These are phyloP conservation scores for Cladosporium cucumerinum DNA, from an alignment of 2,329 filamentous ascomycete genomes.

Conservation along the genomic window DNA sequence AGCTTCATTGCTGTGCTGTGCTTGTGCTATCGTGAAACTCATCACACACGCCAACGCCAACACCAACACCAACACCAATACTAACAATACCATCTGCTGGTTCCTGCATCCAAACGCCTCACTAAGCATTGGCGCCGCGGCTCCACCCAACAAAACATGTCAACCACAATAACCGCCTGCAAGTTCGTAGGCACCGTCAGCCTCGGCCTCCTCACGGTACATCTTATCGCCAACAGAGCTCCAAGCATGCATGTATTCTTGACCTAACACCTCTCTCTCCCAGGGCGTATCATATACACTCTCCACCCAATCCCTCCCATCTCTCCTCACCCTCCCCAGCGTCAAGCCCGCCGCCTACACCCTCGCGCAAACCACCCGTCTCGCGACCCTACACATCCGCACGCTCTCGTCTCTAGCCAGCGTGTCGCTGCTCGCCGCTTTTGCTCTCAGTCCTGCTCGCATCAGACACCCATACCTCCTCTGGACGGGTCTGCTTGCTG, in stretches of 20 bases:
- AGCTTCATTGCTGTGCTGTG: background rate
- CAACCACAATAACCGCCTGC: conserved; percentile 64
- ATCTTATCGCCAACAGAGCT: conserved; percentile 32
- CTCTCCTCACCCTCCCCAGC: conserved; percentile 75
- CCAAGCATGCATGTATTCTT: background rate
- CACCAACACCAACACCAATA: too few relatives aligned
- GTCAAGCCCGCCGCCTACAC: conserved; percentile 67
- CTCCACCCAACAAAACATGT: conserved; percentile 27
- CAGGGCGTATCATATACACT: conserved; percentile 88
- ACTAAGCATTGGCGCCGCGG: conserved; percentile 12
- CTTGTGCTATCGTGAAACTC: background rate
- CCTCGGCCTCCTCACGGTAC: conserved; percentile 81
- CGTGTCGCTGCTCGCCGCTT: conserved; percentile 72
- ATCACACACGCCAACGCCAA: background rate
- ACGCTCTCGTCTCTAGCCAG: conserved; percentile 66
- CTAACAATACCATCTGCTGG: background rate
- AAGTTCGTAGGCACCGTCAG: conserved; percentile 94
- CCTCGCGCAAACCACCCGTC: conserved; percentile 56
- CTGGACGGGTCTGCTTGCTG: conserved; percentile 72
- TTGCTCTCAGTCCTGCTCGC: conserved; percentile 68
- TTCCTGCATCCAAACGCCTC: background rate
- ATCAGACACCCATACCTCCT: conserved; percentile 84
- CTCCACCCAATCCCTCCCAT: conserved; percentile 71
- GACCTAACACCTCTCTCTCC: conserved; percentile 3
- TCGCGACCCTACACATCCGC: conserved; percentile 65